These are phyloP conservation scores for Coemansia sp. DNA, from an alignment of 192 early-diverging fungal genomes.

Conservation along the genomic window DNA sequence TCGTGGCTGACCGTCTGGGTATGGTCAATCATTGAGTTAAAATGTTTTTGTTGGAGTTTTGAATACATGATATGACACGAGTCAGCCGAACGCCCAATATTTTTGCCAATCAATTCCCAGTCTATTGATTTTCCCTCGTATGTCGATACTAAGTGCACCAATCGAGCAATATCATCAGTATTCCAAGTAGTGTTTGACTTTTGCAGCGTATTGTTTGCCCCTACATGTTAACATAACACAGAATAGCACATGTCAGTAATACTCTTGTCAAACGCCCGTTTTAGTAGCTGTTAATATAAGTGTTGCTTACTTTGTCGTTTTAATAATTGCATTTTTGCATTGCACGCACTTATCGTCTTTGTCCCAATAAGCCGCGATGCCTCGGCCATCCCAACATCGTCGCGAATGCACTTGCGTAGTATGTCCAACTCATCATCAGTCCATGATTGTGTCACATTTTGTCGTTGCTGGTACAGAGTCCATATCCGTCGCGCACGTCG, in stretches of 20 bases:
- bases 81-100: neutral
- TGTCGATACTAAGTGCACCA: neutral
- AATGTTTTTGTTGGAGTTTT: neutral
- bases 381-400: neutral
- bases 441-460: neutral
- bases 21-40: neutral
- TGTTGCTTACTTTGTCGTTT: neutral
- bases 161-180: neutral
- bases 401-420: neutral
- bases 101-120: slow-evolving; percentile 1
- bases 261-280: neutral
- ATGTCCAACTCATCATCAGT: neutral
- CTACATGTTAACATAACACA: neutral
- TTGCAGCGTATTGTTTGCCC: neutral
- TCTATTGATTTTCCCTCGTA: neutral
- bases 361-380: neutral
- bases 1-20: neutral
- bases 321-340: neutral
- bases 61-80: neutral
- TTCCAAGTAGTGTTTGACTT: neutral
- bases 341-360: neutral
- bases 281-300: neutral
- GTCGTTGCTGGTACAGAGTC: neutral
- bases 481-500: neutral
- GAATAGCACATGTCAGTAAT: neutral